These are phyloP conservation scores for Russula ochroleuca DNA, from an alignment of 768 basidiomycete genomes.

Conservation along the genomic window DNA sequence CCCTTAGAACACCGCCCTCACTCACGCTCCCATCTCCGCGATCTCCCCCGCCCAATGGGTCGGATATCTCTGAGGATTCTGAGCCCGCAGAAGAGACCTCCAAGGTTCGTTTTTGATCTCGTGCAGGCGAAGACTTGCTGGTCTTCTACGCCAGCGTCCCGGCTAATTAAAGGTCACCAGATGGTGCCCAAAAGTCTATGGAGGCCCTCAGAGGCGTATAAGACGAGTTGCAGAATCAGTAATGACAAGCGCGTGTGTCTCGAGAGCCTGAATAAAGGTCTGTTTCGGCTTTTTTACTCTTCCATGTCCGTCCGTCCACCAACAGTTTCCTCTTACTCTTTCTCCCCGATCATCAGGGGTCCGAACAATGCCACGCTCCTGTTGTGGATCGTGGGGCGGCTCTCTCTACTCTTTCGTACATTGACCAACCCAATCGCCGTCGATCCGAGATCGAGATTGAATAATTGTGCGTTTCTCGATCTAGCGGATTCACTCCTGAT, in stretches of 20 bases:
- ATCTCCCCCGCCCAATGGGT: constrained; percentile 81
- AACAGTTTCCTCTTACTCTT: background rate
- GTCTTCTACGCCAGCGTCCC: constrained; percentile 83
- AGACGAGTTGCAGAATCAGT: constrained; percentile 84
- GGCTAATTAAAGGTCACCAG: constrained; percentile 88
- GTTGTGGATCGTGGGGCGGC: background rate
- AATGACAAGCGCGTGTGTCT: constrained; percentile 93
- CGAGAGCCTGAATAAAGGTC: constrained; percentile 89
- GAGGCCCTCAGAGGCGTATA: constrained; percentile 89
- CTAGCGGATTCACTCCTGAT: background rate
- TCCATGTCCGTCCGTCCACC: background rate
- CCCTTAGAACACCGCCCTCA: constrained; percentile 88
- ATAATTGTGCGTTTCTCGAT: background rate
- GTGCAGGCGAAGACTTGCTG: constrained; percentile 81
- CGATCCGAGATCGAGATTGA: constrained; percentile 16
- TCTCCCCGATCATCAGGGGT: background rate
- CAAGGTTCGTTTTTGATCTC: constrained; percentile 67
- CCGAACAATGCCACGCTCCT: background rate
- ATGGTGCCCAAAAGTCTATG: constrained; percentile 74
- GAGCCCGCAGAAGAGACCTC: constrained; percentile 62
- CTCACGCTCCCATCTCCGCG: constrained; percentile 31
- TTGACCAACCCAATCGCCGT: constrained; percentile 1
- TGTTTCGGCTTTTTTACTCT: too few relatives aligned
- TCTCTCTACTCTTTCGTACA: background rate
- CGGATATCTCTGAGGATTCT: constrained; percentile 80